Percentiles rank a stretch among this genome's conserved stretches.
Evolutionary conservation across 2,329 filamentous ascomycete genomes (phyloP).

Genomic region (Aspergillus jensenii): DNA sequence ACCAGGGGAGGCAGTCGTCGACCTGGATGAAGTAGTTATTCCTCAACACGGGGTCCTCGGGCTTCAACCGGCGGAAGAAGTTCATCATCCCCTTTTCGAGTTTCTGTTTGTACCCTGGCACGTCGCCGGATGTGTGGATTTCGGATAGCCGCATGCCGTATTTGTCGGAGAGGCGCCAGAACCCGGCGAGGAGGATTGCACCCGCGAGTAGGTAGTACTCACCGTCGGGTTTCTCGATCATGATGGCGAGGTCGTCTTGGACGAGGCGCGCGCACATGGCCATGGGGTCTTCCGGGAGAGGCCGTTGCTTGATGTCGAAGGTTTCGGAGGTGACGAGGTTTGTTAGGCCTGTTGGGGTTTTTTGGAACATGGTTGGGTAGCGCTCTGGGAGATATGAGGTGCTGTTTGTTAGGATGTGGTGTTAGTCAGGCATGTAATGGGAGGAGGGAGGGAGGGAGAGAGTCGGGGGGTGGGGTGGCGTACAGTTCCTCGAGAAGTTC

Average conservation of each 20-base stretch:
- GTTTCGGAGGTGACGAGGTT: slow-evolving; percentile 71
- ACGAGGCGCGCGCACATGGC: slow-evolving; percentile 68
- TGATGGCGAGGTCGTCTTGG: slow-evolving; percentile 81
- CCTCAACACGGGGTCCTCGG: slow-evolving; percentile 64
- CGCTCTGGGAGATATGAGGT: slow-evolving; percentile 68
- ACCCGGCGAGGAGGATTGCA: slow-evolving; percentile 72
- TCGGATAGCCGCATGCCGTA: slow-evolving; percentile 74
- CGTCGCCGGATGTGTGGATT: slow-evolving; percentile 76
- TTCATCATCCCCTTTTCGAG: slow-evolving; percentile 77
- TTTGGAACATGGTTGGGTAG: slow-evolving; percentile 69
- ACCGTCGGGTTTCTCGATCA: slow-evolving; percentile 74
- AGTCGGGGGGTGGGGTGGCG: neutral
- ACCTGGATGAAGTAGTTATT: slow-evolving; percentile 91
- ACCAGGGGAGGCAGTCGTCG: slow-evolving; percentile 75
- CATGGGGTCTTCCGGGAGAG: slow-evolving; percentile 76
- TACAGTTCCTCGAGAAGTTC: slow-evolving; percentile 74
- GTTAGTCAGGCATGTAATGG: neutral
- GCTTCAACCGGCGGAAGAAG: slow-evolving; percentile 72
- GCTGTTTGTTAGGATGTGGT: slow-evolving; percentile 20
- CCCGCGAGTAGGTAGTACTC: slow-evolving; percentile 80
- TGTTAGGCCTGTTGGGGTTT: slow-evolving; percentile 64
- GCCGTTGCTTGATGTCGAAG: slow-evolving; percentile 66
- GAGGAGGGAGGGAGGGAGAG: neutral
- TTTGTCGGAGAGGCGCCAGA: slow-evolving; percentile 82
- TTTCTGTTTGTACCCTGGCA: slow-evolving; percentile 70